A percentile compares a stretch with the other conserved stretches of the same genome.
phyloP scores from a whole-genome alignment of 2,329 filamentous ascomycete genomes.

The Clarireedia hainanense region DNA sequence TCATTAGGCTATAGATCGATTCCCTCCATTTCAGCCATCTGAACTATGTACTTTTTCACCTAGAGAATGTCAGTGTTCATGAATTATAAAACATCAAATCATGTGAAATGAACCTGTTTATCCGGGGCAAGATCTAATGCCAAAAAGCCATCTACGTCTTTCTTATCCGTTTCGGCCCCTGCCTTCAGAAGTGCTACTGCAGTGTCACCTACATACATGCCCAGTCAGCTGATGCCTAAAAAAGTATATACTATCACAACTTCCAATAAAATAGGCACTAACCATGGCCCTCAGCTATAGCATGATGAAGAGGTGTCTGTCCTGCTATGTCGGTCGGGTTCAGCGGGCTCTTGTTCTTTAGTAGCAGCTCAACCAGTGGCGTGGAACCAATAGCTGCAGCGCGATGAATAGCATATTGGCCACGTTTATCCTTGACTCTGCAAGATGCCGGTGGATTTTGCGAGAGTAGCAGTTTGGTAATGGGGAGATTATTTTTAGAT shows the following conservation, averaged over 20 bases:
- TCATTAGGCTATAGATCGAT: constrained; percentile 3
- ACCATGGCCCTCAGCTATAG: constrained; percentile 68
- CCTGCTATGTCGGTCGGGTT: constrained; percentile 78
- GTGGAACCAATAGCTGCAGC: constrained; percentile 83
- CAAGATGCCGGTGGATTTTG: constrained; percentile 64
- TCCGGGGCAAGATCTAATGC: constrained; percentile 82
- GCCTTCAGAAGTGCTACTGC: constrained; percentile 76
- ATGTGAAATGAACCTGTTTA: constrained; percentile 54
- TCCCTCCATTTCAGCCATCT: constrained; percentile 9
- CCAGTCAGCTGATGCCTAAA: neutral
- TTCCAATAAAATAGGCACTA: constrained; percentile 18
- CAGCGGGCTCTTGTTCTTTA: constrained; percentile 71
- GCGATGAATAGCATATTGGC: constrained; percentile 85
- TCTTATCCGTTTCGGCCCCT: constrained; percentile 75
- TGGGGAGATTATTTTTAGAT: constrained; percentile 81
- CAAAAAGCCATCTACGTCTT: constrained; percentile 60
- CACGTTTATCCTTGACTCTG: constrained; percentile 73
- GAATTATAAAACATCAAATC: neutral
- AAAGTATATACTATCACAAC: neutral
- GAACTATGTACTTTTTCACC: constrained; percentile 16
- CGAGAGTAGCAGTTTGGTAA: constrained; percentile 68
- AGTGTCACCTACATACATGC: constrained; percentile 54
- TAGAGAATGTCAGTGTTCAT: constrained; percentile 7
- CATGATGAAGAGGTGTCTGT: constrained; percentile 84
- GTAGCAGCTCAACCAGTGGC: constrained; percentile 75